Conservation (phyloP, 2,329 filamentous ascomycete genomes). For the Aspergillus sp. region DNA sequence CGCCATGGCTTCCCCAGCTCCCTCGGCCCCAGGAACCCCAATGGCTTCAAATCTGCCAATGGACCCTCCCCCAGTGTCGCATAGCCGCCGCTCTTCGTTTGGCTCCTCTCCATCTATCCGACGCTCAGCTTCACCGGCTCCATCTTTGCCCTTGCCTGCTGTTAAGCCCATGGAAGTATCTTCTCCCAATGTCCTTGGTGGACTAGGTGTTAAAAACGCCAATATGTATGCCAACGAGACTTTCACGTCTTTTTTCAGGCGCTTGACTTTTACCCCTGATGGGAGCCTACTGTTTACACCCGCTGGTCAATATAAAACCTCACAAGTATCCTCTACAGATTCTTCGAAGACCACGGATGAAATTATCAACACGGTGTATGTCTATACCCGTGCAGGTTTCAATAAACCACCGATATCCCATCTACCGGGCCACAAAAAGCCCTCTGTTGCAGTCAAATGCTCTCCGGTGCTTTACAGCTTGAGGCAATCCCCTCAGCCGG, state of each 20-base stretch:
- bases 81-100: constrained; percentile 93
- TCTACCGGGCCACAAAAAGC: constrained; percentile 95
- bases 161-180: constrained; percentile 92
- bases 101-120: constrained; percentile 70
- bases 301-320: constrained; percentile 88
- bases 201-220: constrained; percentile 71
- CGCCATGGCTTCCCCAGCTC: constrained; percentile 72
- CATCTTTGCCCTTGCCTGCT: constrained; percentile 86
- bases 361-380: constrained; percentile 94
- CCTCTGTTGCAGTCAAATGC: constrained; percentile 90
- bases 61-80: constrained; percentile 90
- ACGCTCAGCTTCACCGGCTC: constrained; percentile 86
- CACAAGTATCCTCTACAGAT: constrained; percentile 63
- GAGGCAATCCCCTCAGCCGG: constrained; percentile 62
- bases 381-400: constrained; percentile 92
- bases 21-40: constrained; percentile 90
- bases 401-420: constrained; percentile 96
- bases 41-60: constrained; percentile 85
- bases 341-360: constrained; percentile 72
- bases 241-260: constrained; percentile 91
- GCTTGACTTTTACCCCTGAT: constrained; percentile 90
- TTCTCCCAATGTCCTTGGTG: constrained; percentile 62
- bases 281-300: constrained; percentile 91
- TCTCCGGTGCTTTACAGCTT: constrained; percentile 85
- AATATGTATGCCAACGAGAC: constrained; percentile 96